Percentiles rank a stretch among this genome's conserved stretches.
Evolutionary conservation across 2,329 filamentous ascomycete species (phyloP).

Genomic region (Thermochaetoides dissita): DNA sequence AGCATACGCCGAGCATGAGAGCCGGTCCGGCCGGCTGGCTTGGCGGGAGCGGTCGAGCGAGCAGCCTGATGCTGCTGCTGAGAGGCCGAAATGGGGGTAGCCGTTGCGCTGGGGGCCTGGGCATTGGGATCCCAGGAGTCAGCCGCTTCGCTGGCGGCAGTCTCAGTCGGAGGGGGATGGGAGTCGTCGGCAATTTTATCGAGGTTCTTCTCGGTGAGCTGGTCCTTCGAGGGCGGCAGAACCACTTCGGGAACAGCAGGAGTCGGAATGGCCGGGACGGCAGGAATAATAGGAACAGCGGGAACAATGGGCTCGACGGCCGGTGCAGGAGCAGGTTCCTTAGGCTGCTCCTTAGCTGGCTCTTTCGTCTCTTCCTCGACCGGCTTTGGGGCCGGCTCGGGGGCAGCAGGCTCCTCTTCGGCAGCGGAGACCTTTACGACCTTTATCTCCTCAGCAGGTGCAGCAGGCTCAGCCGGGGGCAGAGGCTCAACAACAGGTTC

Average conservation of each 20-base stretch:
- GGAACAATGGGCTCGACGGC: conserved; percentile 6
- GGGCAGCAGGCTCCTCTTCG: conserved; percentile 20
- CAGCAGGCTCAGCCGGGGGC: conserved; percentile 26
- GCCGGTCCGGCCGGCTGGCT: conserved; percentile 63
- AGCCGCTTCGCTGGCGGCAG: conserved; percentile 75
- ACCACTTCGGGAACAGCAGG: conserved; percentile 37
- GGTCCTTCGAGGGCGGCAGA: conserved; percentile 59
- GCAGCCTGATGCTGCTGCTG: conserved; percentile 47
- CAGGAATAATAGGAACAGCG: conserved; percentile 7
- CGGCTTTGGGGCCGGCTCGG: conserved; percentile 22
- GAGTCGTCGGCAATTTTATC: conserved; percentile 80
- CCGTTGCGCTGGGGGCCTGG: conserved; percentile 42
- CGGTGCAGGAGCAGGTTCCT: conserved; percentile 15
- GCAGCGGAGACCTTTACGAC: no score
- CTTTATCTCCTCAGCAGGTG: no score
- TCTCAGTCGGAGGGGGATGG: conserved; percentile 61
- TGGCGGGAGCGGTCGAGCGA: conserved; percentile 55
- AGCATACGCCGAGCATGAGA: conserved; percentile 76
- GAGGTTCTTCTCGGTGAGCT: conserved; percentile 82
- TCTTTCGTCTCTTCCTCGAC: conserved; percentile 18
- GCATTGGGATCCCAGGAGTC: conserved; percentile 68
- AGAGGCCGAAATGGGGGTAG: conserved; percentile 51
- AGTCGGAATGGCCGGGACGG: conserved; percentile 21
- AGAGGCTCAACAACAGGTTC: conserved; percentile 31
- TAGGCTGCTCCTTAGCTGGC: conserved; percentile 4